phyloP scores from a whole-genome alignment of 2,329 filamentous ascomycete species.

The Ophiocordyceps camponoti-saundersi region DNA sequence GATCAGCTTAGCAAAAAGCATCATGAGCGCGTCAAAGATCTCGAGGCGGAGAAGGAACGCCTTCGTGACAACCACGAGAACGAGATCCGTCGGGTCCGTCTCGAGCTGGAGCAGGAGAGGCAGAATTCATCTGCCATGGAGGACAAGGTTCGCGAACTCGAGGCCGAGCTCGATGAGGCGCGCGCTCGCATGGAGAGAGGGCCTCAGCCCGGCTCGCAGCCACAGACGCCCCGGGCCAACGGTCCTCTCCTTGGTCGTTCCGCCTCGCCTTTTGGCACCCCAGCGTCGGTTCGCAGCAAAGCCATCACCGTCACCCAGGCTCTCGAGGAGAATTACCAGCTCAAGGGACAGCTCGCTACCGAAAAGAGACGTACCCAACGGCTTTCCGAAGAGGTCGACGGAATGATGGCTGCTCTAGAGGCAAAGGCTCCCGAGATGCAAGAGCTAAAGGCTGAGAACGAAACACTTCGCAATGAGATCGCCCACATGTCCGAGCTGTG shows the following conservation, averaged over 20 bases:
- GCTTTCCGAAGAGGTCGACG: constrained; percentile 62
- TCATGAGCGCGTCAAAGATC: constrained; percentile 50
- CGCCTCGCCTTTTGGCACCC: constrained; percentile 46
- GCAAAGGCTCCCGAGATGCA: constrained; percentile 76
- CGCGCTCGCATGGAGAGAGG: constrained; percentile 29
- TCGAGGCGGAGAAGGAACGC: constrained; percentile 44
- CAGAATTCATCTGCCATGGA: constrained; percentile 28
- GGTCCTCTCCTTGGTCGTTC: constrained; percentile 33
- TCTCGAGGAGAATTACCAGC: constrained; percentile 45
- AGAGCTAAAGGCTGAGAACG: constrained; percentile 66
- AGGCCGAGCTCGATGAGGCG: constrained; percentile 35
- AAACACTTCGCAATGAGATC: constrained; percentile 63
- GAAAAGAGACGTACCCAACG: constrained; percentile 62
- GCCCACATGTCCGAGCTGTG: constrained; percentile 73
- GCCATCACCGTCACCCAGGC: constrained; percentile 43
- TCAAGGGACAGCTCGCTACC: constrained; percentile 55
- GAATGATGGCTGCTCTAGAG: constrained; percentile 73
- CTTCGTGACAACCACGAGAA: constrained; percentile 50
- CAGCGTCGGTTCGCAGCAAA: constrained; percentile 38
- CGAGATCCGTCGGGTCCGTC: constrained; percentile 34
- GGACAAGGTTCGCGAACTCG: constrained; percentile 30
- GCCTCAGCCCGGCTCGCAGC: constrained; percentile 27
- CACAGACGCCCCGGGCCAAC: constrained; percentile 44
- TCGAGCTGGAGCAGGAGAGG: constrained; percentile 38
- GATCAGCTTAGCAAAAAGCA: constrained; percentile 60